Base-by-base conservation (phyloP, 495 filamentous ascomycete species). In the Aspergillus olivimuriae region DNA sequence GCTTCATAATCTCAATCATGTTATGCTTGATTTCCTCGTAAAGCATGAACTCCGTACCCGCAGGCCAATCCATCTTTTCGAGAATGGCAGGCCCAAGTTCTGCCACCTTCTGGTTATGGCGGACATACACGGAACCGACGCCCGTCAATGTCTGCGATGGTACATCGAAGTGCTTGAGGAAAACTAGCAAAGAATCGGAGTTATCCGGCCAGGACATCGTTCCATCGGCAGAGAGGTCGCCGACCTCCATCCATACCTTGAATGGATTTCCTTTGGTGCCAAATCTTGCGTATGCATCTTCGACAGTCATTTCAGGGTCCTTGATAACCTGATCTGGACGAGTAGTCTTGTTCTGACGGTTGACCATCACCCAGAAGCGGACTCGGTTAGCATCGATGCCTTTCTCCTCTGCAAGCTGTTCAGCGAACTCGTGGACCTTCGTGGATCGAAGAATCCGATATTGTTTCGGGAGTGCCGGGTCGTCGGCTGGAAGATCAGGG, bases 21-120 rank as follows among this genome's bases (percentile, higher is more conserved):
- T 78, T 83, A 28, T 89, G 87, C 61, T 96, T 97, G 67, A 99
- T 97, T 63, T 99, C 92, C 75, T 97, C 91, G 62, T 78, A 95
- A n/a, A 96, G 74, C 35, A 72, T 60, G 35, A 84, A 70, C 46
- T 83, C 65, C 0, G 77, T 74, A 8, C 74, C 74, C 5, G 64
- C 51, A n/a, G 82, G 75, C 92, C 94, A 99, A 17, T 78, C 74
- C 91, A 96, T 95, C 55, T 80, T 75, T 55, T 86, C 79, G 28
- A 84, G 69, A 43, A 99, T 95, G 20, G 74, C 66, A 0, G 87
- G 80, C 10, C 83, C 77, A n/a, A 98, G 66, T 17, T 99, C 92
- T 43, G 80, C 76, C 12, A 95, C 87, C 58, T 86, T 95, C 52
- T 88, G 87, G 52, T 80, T 84, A 57, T 82, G 88, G 55, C 80